These are phyloP conservation scores for Phialocephala sp. DNA, from an alignment of 2,329 filamentous ascomycete species.

Conservation along the genomic window DNA sequence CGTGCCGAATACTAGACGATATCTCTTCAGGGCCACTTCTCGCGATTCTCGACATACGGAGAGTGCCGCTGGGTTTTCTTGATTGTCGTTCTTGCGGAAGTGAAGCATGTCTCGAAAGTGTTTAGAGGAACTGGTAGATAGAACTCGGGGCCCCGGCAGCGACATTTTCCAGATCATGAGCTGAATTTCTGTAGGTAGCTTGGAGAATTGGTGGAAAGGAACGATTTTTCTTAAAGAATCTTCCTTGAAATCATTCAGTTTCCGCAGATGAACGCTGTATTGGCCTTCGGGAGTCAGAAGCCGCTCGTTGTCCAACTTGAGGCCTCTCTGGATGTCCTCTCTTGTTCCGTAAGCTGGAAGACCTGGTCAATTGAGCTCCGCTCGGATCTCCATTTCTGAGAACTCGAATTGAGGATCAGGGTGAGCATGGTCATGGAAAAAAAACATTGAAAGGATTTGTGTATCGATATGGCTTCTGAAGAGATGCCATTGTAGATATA, in stretches of 20 bases:
- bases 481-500: too few relatives aligned
- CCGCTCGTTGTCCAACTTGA: background rate
- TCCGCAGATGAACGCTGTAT: background rate
- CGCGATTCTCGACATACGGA: conserved; percentile 6
- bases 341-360: background rate
- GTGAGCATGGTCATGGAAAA: too few relatives aligned
- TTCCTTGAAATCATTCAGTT: background rate
- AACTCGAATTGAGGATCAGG: too few relatives aligned
- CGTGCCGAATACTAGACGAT: conserved; percentile 14
- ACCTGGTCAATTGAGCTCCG: background rate
- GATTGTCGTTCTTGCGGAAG: background rate
- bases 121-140: background rate
- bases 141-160: background rate
- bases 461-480: too few relatives aligned
- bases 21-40: background rate
- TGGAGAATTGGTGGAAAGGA: conserved; percentile 1
- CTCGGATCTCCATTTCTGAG: background rate
- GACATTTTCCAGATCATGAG: conserved; percentile 7
- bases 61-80: background rate
- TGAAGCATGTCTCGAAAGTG: background rate
- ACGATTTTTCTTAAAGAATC: background rate
- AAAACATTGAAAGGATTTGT: too few relatives aligned
- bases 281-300: background rate
- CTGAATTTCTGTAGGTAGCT: conserved; percentile 8
- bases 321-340: background rate